Base-by-base conservation (phyloP, 2,329 filamentous ascomycete species). In the Phyllosticta citrichinensis region DNA sequence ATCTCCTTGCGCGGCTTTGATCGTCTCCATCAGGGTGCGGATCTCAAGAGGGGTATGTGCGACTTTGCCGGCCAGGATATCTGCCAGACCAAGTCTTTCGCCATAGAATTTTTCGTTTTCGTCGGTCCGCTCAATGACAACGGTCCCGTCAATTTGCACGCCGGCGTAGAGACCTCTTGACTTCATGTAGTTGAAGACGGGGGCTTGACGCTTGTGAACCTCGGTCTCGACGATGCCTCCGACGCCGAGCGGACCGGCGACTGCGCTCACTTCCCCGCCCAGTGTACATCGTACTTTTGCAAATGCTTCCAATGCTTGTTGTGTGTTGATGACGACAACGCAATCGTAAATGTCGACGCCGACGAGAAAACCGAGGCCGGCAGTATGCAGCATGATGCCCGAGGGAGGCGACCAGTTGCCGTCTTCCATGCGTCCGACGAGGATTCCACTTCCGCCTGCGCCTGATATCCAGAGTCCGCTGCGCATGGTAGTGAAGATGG, bases 261-360 rank as follows among this genome's bases (percentile, higher is more conserved):
- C 83, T 25, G 91, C 84, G 64, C 84, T 87, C 58, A 96, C 82
- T 71, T 96, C 91, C 54, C 88, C 86, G 5, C 92, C 92, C 2
- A 97, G 77, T 0, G 89, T 94, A 60, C 91, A 85, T 58, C 87
- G 83, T 3, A 93, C 78, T 62, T 86, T 87, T 40, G 89, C 91
- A 70, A 97, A 95, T 0, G 88, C 85, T 66, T 96, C 88, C 55
- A 97, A 78, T 6, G 91, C 91, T 61, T 89, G 83, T 54, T 89
- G 84, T 53, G 88, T 91, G 76, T 96, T 97, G 70, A 97, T 92
- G 40, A 97, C 88, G 9, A 97, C 82, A 14, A 97, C 88, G 69
- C 92, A 96, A 73, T 97, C 93, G 78, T 97, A 97, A 33, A 97
- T 91, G 71, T 97, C 93, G 51, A 96, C 88, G 2, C 92, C 93